phyloP scores from a whole-genome alignment of 208 protist species.

The Crithidia thermophila region DNA sequence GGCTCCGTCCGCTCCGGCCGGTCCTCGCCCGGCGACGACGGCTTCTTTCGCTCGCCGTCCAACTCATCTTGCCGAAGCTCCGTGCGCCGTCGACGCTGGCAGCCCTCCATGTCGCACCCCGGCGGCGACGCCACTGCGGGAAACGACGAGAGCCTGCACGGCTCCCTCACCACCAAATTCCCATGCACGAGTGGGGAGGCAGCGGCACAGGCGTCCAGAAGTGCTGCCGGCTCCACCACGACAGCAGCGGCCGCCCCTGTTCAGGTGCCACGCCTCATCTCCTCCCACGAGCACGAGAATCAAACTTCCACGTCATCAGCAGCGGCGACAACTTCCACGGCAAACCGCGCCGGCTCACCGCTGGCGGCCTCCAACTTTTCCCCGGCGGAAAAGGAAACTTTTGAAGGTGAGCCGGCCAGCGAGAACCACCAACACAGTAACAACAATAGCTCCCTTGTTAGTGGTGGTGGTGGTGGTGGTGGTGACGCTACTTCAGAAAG shows the following conservation, averaged over 20 bases:
- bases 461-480: no score
- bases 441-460: no score
- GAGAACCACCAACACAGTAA: no score
- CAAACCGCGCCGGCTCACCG: neutral
- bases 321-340: neutral
- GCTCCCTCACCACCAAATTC: neutral
- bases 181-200: neutral
- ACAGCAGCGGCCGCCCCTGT: no score
- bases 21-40: slow-evolving; percentile 11
- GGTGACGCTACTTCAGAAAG: no score
- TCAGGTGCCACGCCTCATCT: neutral
- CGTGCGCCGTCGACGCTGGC: slow-evolving; percentile 15
- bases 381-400: neutral
- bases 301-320: neutral
- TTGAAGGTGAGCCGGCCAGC: no score
- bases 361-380: neutral
- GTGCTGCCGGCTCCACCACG: neutral
- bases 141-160: neutral
- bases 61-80: slow-evolving; percentile 16
- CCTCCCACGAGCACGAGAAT: neutral
- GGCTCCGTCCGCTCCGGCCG: slow-evolving; percentile 21
- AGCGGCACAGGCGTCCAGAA: neutral
- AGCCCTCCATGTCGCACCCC: neutral
- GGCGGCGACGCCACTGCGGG: neutral
- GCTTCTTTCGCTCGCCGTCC: slow-evolving; percentile 10